Base-by-base conservation (phyloP, 2,329 filamentous ascomycete species). In the Fonsecaea multimorphosa region DNA sequence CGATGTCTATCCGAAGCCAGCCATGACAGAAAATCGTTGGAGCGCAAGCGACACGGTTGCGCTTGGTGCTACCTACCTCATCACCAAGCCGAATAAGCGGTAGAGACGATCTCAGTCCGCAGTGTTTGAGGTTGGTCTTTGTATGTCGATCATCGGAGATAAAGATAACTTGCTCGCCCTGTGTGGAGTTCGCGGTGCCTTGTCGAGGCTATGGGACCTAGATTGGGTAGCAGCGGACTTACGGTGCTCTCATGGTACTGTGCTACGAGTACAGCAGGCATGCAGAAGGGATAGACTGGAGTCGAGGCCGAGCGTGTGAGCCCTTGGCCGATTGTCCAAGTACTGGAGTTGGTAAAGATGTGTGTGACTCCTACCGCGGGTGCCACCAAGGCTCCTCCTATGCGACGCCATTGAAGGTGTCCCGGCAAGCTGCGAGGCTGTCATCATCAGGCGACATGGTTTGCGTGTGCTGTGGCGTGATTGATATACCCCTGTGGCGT, bases 381-480 rank as follows among this genome's bases (percentile, higher is more conserved):
- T n/a, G 19, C 44, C 19, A 24, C 44, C 11, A 12, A 24, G 44
- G 44, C 44, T 49, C 44, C 19, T 49, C n/a, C 22, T 12, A 34
- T 49, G 44, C 44, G 5, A 19, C 22, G 22, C 3, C n/a, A 24
- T 11, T 49, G 19, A 3, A 49, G 11, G 19, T 49, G n/a, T 49
- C 7, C 11, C 44, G 44, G 44, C 44, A 1, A n/a, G n/a, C n/a
- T n/a, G 44, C 44, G 44, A 49, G 44, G 44, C 44, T 49, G 19
- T n/a, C 22, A 24, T 24, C 19, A 24, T 49, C 12, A 49, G 44
- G 44, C 44, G 44, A 49, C 19, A 24, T 11, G 19, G 19, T 24
- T 49, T 49, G 44, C 44, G 44, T 49, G 44, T 9, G 16, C 11
- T 49, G 44, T 49, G 44, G 44, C 44, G 19, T 49, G 44, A 49